Evolutionary conservation across 2,329 filamentous ascomycete genomes (phyloP).

Genomic region (Colletotrichum noveboracense): DNA sequence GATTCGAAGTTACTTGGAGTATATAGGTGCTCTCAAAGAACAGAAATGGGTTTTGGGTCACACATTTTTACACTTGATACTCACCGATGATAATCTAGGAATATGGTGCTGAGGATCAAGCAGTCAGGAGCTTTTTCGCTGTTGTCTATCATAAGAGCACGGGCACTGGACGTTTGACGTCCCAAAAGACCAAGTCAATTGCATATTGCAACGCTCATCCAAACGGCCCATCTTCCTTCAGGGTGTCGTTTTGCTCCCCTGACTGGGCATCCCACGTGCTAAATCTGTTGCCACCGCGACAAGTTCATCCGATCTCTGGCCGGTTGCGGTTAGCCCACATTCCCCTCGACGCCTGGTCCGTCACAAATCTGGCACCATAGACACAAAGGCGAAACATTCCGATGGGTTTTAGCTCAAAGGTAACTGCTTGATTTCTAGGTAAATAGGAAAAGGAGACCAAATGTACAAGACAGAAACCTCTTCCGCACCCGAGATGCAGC

Average conservation of each 20-base stretch:
- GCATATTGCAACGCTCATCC: neutral
- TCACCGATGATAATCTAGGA: neutral
- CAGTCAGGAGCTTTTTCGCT: neutral
- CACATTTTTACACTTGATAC: neutral
- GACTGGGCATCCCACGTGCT: neutral
- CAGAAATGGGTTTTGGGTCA: neutral
- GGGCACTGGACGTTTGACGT: neutral
- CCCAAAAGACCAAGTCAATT: neutral
- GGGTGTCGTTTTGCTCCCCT: neutral
- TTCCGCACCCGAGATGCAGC: constrained; percentile 36
- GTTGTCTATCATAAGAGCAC: neutral
- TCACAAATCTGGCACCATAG: neutral
- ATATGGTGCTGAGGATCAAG: neutral
- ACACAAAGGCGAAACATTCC: neutral
- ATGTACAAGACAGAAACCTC: constrained; percentile 33
- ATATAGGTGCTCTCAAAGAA: neutral
- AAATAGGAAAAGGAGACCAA: constrained; percentile 28
- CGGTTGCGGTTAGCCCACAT: neutral
- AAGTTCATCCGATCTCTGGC: neutral
- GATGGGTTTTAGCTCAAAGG: constrained; percentile 7
- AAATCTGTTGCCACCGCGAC: neutral
- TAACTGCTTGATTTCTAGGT: constrained; percentile 26
- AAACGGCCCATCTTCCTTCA: neutral
- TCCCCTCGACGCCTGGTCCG: neutral
- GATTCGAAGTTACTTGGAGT: neutral